Base-by-base conservation (phyloP, 495 filamentous ascomycete species). In the Lasiosphaeria miniovina region DNA sequence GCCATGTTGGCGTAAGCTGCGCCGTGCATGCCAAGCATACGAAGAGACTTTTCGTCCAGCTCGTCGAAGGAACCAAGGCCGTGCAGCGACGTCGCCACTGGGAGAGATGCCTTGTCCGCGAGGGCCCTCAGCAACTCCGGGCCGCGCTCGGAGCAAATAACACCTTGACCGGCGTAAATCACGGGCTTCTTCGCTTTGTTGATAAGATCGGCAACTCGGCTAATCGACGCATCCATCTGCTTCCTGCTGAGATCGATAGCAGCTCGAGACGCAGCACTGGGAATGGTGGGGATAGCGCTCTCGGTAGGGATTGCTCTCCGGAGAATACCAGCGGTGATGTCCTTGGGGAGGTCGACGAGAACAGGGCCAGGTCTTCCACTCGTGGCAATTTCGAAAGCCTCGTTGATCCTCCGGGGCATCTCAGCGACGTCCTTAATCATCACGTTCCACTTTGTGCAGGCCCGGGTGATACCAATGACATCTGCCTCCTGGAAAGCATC, bases 11-110 rank as follows among this genome's bases (percentile, higher is more conserved):
- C 88, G 71, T 88, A 91, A 4, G 87, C 86, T 4, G 87, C 84
- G 57, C 88, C 88, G 75, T 91, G 88, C 88, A 91, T 91, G 58
- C 88, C 88, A 31, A 91, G 82, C 88, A 91, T 91, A 74, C 91
- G 88, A 49, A 91, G 78, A 51, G 85, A 82, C 81, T 89, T 90
- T 60, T 84, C 80, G 69, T 91, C 87, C 10, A 89, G 76, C 68
- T 91, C 88, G 64, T 91, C 88, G 57, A 85, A 91, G n/a, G 80
- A 85, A 15, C 88, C 88, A 5, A 91, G 80, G 50, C 88, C 88
- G 55, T 93, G 90, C 5, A 91, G 83, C 45, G 88, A 89, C 11
- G 88, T 91, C 5, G 88, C 91, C 9, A 91, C 88, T 54, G 88
- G 88, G 61, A 91, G 87, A 49, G 82, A 84, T 12, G 86, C 81